phyloP scores from a whole-genome alignment of 163 green algal species.

The Smithsoniella earleae region DNA sequence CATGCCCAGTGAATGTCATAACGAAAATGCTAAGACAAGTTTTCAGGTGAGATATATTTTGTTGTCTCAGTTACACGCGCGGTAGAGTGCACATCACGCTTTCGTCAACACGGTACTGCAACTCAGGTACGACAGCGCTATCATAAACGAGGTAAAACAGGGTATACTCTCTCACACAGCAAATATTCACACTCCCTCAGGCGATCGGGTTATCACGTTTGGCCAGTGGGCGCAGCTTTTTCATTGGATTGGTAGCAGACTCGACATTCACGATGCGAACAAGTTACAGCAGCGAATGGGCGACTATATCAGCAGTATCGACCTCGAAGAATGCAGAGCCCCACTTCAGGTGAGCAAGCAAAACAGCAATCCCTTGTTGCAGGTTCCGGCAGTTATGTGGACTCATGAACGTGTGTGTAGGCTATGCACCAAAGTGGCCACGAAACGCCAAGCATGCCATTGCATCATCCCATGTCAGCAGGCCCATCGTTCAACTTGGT shows the following conservation, averaged over 20 bases:
- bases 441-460: background rate
- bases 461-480: background rate
- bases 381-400: background rate
- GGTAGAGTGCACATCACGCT: background rate
- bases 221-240: slow-evolving; percentile 26
- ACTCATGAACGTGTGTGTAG: background rate
- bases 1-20: background rate
- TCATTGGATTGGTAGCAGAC: slow-evolving; percentile 10
- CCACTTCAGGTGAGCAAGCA: slow-evolving; percentile 7
- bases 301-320: background rate
- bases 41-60: slow-evolving; percentile 1
- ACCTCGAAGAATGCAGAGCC: background rate
- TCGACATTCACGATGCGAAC: background rate
- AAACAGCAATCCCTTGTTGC: background rate
- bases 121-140: background rate
- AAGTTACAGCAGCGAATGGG: slow-evolving; percentile 7
- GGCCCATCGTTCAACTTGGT: background rate
- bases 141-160: slow-evolving; percentile 16
- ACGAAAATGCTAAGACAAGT: background rate
- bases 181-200: background rate
- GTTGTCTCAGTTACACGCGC: background rate
- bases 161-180: slow-evolving; percentile 1
- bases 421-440: background rate
- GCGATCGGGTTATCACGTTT: slow-evolving; percentile 11
- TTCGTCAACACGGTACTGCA: background rate